Conservation (phyloP, 2,329 filamentous ascomycete genomes). For the Conoideocrella luteorostrata region DNA sequence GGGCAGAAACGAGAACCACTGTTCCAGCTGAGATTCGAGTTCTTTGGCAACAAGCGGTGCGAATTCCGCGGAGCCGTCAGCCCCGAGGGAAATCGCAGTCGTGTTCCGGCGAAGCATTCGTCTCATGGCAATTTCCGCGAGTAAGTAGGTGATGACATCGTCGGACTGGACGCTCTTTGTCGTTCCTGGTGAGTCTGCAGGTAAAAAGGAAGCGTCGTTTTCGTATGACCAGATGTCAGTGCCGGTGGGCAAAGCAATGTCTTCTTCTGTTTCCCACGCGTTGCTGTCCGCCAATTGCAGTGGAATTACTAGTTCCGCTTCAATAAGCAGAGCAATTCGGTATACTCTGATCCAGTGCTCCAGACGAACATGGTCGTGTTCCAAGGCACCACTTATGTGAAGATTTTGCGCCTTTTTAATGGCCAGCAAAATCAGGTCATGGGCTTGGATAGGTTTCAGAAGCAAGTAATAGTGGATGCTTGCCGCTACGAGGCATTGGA, state of each 20-base stretch:
- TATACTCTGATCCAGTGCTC: slow-evolving; percentile 16
- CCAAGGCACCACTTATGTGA: slow-evolving; percentile 12
- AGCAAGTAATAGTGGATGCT: slow-evolving; percentile 21
- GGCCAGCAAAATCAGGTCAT: slow-evolving; percentile 22
- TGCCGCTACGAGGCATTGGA: slow-evolving; percentile 20
- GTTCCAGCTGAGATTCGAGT: slow-evolving; percentile 25
- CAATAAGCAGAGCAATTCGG: slow-evolving; percentile 20
- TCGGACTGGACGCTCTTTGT: slow-evolving; percentile 7
- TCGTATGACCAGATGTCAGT: slow-evolving; percentile 17
- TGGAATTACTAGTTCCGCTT: slow-evolving; percentile 21
- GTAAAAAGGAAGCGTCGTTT: slow-evolving; percentile 8
- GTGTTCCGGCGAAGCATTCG: slow-evolving; percentile 25
- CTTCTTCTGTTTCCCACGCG: slow-evolving; percentile 21
- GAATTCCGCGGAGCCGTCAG: slow-evolving; percentile 15
- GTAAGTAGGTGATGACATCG: slow-evolving; percentile 18
- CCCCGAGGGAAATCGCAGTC: slow-evolving; percentile 15
- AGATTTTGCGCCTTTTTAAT: slow-evolving; percentile 23
- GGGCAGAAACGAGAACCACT: slow-evolving; percentile 24
- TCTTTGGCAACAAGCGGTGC: slow-evolving; percentile 23
- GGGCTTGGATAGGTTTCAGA: slow-evolving; percentile 21
- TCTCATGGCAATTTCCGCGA: slow-evolving; percentile 27
- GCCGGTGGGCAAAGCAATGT: slow-evolving; percentile 18
- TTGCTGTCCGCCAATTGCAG: slow-evolving; percentile 21
- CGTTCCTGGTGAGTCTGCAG: background rate
- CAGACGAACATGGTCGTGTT: background rate